These are phyloP conservation scores for Podaxis mareebaensis DNA, from an alignment of 768 basidiomycete species.

Conservation along the genomic window DNA sequence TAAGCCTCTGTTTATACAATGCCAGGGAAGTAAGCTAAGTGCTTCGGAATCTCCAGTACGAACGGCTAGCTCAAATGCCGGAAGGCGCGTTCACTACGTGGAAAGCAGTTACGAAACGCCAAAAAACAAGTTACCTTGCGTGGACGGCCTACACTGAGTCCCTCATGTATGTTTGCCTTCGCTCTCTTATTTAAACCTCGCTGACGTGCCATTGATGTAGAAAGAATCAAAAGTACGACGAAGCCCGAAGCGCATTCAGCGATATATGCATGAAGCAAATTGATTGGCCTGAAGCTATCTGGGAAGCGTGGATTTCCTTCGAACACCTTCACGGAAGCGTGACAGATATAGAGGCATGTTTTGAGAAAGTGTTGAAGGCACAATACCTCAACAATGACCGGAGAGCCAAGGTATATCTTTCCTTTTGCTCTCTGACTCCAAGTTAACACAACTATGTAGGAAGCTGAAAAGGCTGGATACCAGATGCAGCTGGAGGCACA, in stretches of 20 bases:
- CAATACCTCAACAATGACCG: conserved; percentile 60
- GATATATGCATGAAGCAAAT: conserved; percentile 70
- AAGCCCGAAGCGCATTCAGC: conserved; percentile 67
- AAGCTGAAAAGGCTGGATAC: conserved; percentile 54
- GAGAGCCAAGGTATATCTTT: conserved; percentile 55
- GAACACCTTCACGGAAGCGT: conserved; percentile 82
- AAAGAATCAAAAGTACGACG: conserved; percentile 52
- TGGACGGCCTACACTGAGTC: conserved; percentile 78
- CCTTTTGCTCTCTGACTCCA: conserved; percentile 1
- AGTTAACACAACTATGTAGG: conserved; percentile 36
- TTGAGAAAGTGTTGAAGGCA: conserved; percentile 67
- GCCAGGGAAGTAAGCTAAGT: neutral
- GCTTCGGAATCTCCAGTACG: conserved; percentile 40
- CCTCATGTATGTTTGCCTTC: conserved; percentile 55
- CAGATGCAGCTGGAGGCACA: conserved; percentile 8
- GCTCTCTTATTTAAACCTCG: neutral
- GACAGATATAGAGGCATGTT: conserved; percentile 58
- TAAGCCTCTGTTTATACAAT: conserved; percentile 35
- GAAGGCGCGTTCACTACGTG: conserved; percentile 63
- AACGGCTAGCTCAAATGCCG: conserved; percentile 38
- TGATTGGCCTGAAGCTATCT: conserved; percentile 95
- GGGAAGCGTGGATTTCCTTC: conserved; percentile 89
- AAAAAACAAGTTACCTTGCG: conserved; percentile 69
- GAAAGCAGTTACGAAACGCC: conserved; percentile 64
- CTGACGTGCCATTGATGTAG: conserved; percentile 30